Evolutionary conservation across 2,329 filamentous ascomycete genomes (phyloP), one percentile per base, ranked within the genome.

Genomic region (Aspergillus sp.): DNA sequence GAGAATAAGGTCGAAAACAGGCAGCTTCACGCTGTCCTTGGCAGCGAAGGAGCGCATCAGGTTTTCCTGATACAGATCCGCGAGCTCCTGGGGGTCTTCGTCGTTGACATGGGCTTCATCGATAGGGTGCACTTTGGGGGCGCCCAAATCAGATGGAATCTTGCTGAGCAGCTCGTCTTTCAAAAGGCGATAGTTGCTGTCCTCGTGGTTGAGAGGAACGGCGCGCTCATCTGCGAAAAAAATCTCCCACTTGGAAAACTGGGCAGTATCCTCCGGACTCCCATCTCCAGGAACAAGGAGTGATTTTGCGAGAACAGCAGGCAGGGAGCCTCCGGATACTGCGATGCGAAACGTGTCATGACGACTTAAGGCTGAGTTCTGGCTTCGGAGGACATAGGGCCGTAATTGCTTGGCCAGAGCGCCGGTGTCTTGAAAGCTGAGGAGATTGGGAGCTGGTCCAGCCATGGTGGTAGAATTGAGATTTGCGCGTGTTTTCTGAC

Each of bases 171-270:
- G 82, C 78, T 97, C 92, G 48, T 86, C 80, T 80, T 96, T 95
- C 66, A 98, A 79, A 45, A 97, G 86, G 60, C 81, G 86, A 79
- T 97, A 96, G 80, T 98, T 99, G 80, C 92, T 96, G 80, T 99
- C 93, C 64, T 86, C 83, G 78, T 98, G 89, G 75, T 95, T 88
- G 66, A 97, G 87, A 20, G 95, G 90, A 53, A 98, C 95, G 67
- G 91, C 91, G 70, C 95, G 90, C 82, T 99, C 95, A 74, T 99
- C 95, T 71, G 93, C 93, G 77, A 97, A 98, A 83, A 98, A 99
- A 71, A 99, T 91, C 70, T 98, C 90, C 95, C 95, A 99, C 75
- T 90, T 91, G 73, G 83, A 81, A 77, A 96, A 96, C 68, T 89
- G 82, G 65, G 93, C 77, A 4, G 79, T 82, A 71, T 92, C 90